Evolutionary conservation across 1,284 basidiomycete species (phyloP).

Genomic region (Tilletia caries): DNA sequence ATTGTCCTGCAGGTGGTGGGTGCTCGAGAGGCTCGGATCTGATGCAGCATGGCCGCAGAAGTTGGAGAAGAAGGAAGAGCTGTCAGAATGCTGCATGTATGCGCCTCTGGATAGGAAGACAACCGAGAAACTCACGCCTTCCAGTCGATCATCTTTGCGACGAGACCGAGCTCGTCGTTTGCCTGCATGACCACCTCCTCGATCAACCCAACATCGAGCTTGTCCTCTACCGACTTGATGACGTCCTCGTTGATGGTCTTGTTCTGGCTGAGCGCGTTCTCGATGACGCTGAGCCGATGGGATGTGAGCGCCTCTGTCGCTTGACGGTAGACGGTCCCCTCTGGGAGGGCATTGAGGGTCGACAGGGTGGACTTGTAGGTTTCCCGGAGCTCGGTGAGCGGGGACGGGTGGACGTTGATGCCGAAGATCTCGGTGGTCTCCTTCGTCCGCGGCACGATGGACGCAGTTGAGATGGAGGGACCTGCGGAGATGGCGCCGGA

Average conservation of each 20-base stretch:
- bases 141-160: constrained; percentile 84
- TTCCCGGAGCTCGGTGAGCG: constrained; percentile 71
- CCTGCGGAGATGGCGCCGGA: not conserved
- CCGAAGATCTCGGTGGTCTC: constrained; percentile 71
- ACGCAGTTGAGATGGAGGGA: not conserved
- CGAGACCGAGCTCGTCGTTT: constrained; percentile 74
- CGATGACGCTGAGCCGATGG: constrained; percentile 72
- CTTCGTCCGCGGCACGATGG: not conserved
- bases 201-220: constrained; percentile 57
- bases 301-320: constrained; percentile 81
- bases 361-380: constrained; percentile 78
- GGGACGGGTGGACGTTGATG: constrained; percentile 65
- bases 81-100: not conserved
- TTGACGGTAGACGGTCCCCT: constrained; percentile 82
- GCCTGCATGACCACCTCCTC: constrained; percentile 82
- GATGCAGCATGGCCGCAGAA: constrained; percentile 19
- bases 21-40: constrained; percentile 86
- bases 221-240: constrained; percentile 67
- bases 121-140: constrained; percentile 72
- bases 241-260: constrained; percentile 62
- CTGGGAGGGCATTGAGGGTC: constrained; percentile 67
- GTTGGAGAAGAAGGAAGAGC: no score
- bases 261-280: constrained; percentile 59
- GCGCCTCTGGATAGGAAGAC: no score
- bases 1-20: constrained; percentile 75